Base-by-base conservation (phyloP, 768 basidiomycete genomes). In the Rhodotorula babjevae region DNA sequence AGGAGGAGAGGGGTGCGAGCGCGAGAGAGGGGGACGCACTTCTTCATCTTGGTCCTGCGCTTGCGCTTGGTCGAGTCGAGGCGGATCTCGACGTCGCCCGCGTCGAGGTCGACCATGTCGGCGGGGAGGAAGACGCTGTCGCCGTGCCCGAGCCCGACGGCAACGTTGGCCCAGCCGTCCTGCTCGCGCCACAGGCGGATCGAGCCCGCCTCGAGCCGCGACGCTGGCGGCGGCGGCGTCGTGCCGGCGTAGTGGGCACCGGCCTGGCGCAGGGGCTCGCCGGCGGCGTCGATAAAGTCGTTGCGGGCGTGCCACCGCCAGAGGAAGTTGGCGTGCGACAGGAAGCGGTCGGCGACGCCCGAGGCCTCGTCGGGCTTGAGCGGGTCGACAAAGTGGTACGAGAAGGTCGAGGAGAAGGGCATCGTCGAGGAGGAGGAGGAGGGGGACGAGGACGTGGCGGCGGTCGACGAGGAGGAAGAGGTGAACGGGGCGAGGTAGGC, bases 11-110 rank as follows among this genome's bases (percentile, higher is more conserved):
- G 25, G 12, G 42, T n/a, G n/a, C n/a, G n/a, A n/a, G n/a, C n/a
- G 25, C 3, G 40, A 18, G 18, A 44, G 40, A 19, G 25, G 12
- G 7, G 2, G 27, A 60, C 59, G 59, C 59, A 60, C 59, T 64
- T 68, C 50, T 56, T 58, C 33, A 75, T 72, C 65, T 66, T 67
- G 61, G 72, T 76, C 46, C 67, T 62, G 47, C 74, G 46, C 64
- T 76, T 76, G 44, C 74, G 65, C 62, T 70, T 69, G 27, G 63
- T 63, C 62, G 74, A 76, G 58, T 76, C 74, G 65, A 76, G 61
- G 53, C 59, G 42, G 42, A 53, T n/a, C 49, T 49, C 6, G 14
- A 23, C 25, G 16, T 50, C 50, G 50, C 33, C 21, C 44, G 52
- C 72, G n/a, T 71, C 74, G 18, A 67, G 21, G 40, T 72, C 70